Evolutionary conservation across 1,139 yeast species (phyloP).

Genomic region (Pichia sp.): DNA sequence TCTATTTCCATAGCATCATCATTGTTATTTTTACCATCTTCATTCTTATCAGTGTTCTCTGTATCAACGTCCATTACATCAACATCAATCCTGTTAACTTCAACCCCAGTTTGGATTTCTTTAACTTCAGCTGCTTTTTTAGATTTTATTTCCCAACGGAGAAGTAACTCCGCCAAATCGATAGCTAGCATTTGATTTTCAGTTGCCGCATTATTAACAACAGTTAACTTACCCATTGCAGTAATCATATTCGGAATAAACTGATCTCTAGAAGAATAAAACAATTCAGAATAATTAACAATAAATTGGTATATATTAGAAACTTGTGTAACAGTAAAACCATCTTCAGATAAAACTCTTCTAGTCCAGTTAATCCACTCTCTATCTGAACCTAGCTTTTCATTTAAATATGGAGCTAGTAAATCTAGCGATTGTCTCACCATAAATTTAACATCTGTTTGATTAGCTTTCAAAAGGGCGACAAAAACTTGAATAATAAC

Average conservation of each 20-base stretch:
- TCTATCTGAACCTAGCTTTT: slow-evolving; percentile 60
- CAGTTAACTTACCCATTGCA: slow-evolving; percentile 92
- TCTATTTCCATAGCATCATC: slow-evolving; percentile 5
- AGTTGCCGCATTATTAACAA: slow-evolving; percentile 69
- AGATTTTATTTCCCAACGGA: slow-evolving; percentile 74
- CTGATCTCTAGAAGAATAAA: slow-evolving; percentile 82
- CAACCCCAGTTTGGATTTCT: neutral
- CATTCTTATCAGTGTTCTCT: slow-evolving; percentile 15
- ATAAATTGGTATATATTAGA: slow-evolving; percentile 86
- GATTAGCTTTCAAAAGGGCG: slow-evolving; percentile 79
- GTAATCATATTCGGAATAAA: slow-evolving; percentile 84
- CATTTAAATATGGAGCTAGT: slow-evolving; percentile 82
- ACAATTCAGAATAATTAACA: slow-evolving; percentile 78
- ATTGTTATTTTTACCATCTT: slow-evolving; percentile 13
- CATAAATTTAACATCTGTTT: slow-evolving; percentile 74
- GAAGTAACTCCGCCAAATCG: slow-evolving; percentile 78
- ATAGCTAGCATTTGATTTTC: slow-evolving; percentile 85
- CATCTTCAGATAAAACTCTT: slow-evolving; percentile 85
- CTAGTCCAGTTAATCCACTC: slow-evolving; percentile 97
- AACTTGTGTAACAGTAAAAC: slow-evolving; percentile 74
- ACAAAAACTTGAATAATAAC: slow-evolving; percentile 90
- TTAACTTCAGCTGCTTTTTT: slow-evolving; percentile 16
- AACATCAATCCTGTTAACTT: neutral
- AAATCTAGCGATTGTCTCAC: slow-evolving; percentile 86
- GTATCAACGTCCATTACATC: slow-evolving; percentile 25